phyloP scores from a whole-genome alignment of 306 rosid genomes.

The Albizia julibrissin region DNA sequence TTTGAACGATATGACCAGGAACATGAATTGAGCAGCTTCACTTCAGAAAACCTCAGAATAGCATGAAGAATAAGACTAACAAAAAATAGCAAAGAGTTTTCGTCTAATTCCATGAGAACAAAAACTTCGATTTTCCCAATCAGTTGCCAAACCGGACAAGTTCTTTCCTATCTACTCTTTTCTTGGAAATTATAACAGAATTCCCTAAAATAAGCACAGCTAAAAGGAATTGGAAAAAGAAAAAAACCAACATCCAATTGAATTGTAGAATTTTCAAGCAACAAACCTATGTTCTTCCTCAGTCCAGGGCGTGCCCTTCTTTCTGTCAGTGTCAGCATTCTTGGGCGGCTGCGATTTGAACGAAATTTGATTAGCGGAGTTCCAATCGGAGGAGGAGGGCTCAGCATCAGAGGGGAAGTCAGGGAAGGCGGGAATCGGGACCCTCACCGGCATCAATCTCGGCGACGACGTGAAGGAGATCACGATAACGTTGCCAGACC shows the following conservation, averaged over 20 bases:
- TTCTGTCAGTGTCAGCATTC: constrained; percentile 60
- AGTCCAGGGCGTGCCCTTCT: constrained; percentile 90
- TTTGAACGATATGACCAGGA: not conserved
- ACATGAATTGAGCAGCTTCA: not conserved
- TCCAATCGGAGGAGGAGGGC: constrained; percentile 45
- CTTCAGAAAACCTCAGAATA: not conserved
- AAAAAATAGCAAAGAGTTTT: not conserved
- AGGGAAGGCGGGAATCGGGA: constrained; percentile 63
- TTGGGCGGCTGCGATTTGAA: constrained; percentile 48
- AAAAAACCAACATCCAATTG: not conserved
- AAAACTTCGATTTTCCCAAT: not conserved
- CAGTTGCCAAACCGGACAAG: not conserved
- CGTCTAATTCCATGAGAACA: not conserved
- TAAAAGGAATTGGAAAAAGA: not conserved
- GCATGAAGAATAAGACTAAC: not conserved
- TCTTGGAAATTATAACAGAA: not conserved
- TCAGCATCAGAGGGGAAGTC: constrained; percentile 33
- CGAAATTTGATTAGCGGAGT: constrained; percentile 64
- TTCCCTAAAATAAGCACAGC: constrained; percentile 13
- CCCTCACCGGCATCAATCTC: constrained; percentile 79
- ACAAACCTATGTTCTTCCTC: constrained; percentile 78
- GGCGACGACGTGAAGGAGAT: constrained; percentile 61
- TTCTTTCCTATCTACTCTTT: no score
- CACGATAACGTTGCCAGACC: constrained; percentile 62
- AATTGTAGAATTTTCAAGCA: not conserved